A percentile compares a stretch with the other conserved stretches of the same genome.
Evolutionary conservation across 2,329 filamentous ascomycete genomes (phyloP).

Genomic region (Bipolaris sorokiniana): DNA sequence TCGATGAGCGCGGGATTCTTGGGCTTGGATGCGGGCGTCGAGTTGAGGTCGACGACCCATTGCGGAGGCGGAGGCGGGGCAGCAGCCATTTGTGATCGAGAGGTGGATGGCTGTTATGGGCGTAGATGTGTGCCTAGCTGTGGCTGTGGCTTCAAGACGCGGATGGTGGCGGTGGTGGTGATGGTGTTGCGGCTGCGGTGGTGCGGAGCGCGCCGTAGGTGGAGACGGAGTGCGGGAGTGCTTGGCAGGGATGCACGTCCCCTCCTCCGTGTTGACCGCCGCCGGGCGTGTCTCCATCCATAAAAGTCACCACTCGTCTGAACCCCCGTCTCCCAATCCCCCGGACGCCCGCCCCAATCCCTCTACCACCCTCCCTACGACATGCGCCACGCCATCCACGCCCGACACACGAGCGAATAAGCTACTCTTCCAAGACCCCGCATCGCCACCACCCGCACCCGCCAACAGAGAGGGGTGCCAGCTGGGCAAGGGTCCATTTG

Average conservation of each 20-base stretch:
- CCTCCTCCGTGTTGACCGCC: constrained; percentile 32
- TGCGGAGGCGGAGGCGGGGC: constrained; percentile 62
- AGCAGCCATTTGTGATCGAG: constrained; percentile 25
- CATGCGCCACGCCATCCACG: constrained; percentile 28
- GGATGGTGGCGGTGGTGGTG: background rate
- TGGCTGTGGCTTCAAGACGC: background rate
- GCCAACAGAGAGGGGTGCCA: constrained; percentile 35
- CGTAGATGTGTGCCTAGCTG: background rate
- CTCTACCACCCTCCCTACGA: constrained; percentile 7
- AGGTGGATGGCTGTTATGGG: background rate
- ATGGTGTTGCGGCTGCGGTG: constrained; percentile 4
- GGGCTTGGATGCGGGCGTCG: constrained; percentile 68
- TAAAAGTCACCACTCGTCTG: constrained; percentile 23
- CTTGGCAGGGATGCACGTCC: constrained; percentile 35
- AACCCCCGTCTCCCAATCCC: constrained; percentile 2
- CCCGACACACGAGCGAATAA: constrained; percentile 16
- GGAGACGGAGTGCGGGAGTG: constrained; percentile 1
- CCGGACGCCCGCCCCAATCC: background rate
- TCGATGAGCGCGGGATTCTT: constrained; percentile 76
- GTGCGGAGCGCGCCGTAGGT: constrained; percentile 6
- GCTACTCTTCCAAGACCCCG: constrained; percentile 19
- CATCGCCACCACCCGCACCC: constrained; percentile 7
- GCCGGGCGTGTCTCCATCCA: constrained; percentile 10
- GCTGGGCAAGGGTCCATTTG: constrained; percentile 32
- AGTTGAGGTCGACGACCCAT: constrained; percentile 84